Evolutionary conservation across 345 rosid genomes (phyloP).

Genomic region (Sisymbrium irio): DNA sequence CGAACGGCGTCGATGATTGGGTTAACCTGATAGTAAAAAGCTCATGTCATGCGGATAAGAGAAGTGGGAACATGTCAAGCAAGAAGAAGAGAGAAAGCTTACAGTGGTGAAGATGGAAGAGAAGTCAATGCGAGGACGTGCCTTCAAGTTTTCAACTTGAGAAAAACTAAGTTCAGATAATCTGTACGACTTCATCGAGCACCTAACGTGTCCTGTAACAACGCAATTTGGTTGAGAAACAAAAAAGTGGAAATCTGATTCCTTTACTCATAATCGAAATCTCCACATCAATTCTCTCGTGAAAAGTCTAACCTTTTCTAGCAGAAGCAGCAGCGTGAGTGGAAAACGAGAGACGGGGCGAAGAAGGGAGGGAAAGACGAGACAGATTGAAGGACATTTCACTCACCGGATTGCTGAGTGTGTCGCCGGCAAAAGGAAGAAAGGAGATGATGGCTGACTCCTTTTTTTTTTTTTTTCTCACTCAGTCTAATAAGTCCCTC

Average conservation of each 20-base stretch:
- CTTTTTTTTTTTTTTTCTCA: background rate
- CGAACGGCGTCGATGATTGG: conserved; percentile 84
- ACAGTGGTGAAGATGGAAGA: conserved; percentile 66
- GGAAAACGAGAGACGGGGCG: conserved; percentile 24
- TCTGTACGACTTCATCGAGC: conserved; percentile 78
- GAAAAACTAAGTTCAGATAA: conserved; percentile 57
- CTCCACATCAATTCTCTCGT: background rate
- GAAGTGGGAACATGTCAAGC: background rate
- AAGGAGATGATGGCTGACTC: background rate
- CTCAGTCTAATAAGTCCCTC: no score
- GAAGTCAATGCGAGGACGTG: conserved; percentile 85
- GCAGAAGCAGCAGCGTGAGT: background rate
- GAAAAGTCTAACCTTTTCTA: conserved; percentile 14
- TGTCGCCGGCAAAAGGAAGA: background rate
- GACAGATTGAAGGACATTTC: conserved; percentile 26
- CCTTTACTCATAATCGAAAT: background rate
- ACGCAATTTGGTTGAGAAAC: background rate
- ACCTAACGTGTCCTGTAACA: conserved; percentile 35
- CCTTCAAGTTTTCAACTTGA: conserved; percentile 60
- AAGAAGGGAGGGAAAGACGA: conserved; percentile 23
- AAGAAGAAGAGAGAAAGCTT: background rate
- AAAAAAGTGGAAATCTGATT: background rate
- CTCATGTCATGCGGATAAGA: background rate
- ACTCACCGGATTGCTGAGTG: background rate
- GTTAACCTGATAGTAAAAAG: conserved; percentile 42